Base-by-base conservation (phyloP, 2,329 filamentous ascomycete species). In the Trichoderma gracile region DNA sequence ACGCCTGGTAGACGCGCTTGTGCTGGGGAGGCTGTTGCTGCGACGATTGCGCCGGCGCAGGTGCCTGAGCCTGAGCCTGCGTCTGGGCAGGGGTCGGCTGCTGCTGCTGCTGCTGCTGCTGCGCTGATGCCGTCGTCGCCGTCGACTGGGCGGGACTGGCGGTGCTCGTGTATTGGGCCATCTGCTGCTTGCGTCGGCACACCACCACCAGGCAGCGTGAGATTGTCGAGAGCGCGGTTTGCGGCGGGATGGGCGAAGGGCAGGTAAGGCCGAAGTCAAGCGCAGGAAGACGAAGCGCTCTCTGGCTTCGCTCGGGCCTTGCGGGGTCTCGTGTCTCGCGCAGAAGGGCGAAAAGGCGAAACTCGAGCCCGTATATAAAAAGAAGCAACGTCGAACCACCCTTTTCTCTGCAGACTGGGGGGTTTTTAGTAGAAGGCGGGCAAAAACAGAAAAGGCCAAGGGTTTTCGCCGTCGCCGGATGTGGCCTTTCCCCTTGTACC, bases 1-100 rank as follows among this genome's bases (percentile, higher is more conserved):
- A 87, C 33, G 85, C 85, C 71, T 87, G 85, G 68, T 87, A 87
- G 68, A 87, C 85, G 60, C 85, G 83, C 75, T 86, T 86, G 73
- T 87, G 84, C 70, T 84, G 82, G 25, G 74, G 23, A 19, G 6
- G 40, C 42, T 66, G 53, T 33, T 49, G 25, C 50, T 17, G 25
- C 25, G 3, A 5, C 25, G 47, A 50, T n/a, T 30, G 25, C 49
- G 49, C 30, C 25, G 47, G 17, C 47, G 47, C 25, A 49, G 33
- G 43, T 5, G 7, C 5, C 15, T 52, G 33, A 38, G 33, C 7
- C 7, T 38, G 33, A 43, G 54, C 19, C 43, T 42, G 42, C 43
- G 53, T 64, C 19, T 38, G 33, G 68, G 42, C 42, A 21, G 42
- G 47, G 56, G 67, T 69, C 12, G 68, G 69, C 46, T 66, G 67